Percentiles rank a stretch among this genome's conserved stretches.
Conservation (phyloP, 1,284 basidiomycete genomes). For the Moesziomyces antarcticus region DNA sequence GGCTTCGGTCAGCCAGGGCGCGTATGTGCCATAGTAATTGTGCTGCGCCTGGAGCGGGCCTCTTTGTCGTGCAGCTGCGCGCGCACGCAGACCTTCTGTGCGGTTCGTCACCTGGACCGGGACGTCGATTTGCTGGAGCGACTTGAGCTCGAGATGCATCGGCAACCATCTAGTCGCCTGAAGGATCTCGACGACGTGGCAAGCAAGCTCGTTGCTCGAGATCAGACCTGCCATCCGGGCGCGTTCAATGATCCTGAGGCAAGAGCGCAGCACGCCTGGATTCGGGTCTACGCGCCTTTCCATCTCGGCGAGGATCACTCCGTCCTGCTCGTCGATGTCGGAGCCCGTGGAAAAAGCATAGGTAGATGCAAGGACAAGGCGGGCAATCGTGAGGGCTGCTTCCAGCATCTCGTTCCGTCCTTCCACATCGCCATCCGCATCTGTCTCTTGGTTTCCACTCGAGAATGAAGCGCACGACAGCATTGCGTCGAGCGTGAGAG, state of each 20-base stretch:
- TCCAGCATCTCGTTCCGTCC: slow-evolving; percentile 31
- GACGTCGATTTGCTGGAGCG: slow-evolving; percentile 14
- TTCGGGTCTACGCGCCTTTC: slow-evolving; percentile 31
- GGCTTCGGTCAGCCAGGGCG: slow-evolving; percentile 34
- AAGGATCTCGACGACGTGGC: slow-evolving; percentile 26
- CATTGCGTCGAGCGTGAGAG: slow-evolving; percentile 33
- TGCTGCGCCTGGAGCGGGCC: slow-evolving; percentile 10
- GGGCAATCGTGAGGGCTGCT: slow-evolving; percentile 33
- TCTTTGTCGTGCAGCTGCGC: slow-evolving; percentile 20
- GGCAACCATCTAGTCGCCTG: slow-evolving; percentile 34
- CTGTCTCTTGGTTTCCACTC: too few species aligned
- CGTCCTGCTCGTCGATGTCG: slow-evolving; percentile 21
- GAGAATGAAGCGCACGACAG: slow-evolving; percentile 9
- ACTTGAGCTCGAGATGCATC: slow-evolving; percentile 16
- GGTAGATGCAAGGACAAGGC: slow-evolving; percentile 30
- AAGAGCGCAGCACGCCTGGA: slow-evolving; percentile 32
- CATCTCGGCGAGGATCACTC: slow-evolving; percentile 36
- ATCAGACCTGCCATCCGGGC: slow-evolving; percentile 11
- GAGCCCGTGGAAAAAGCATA: slow-evolving; percentile 26
- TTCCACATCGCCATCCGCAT: slow-evolving; percentile 4
- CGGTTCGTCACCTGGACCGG: slow-evolving; percentile 2
- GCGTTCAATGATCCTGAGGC: slow-evolving; percentile 21
- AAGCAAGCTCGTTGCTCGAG: slow-evolving; percentile 14
- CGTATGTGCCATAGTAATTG: slow-evolving; percentile 23
- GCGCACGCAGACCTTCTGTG: slow-evolving; percentile 29